phyloP scores from a whole-genome alignment of 352 stramenopile genomes.

The Phytopythium vexans region DNA sequence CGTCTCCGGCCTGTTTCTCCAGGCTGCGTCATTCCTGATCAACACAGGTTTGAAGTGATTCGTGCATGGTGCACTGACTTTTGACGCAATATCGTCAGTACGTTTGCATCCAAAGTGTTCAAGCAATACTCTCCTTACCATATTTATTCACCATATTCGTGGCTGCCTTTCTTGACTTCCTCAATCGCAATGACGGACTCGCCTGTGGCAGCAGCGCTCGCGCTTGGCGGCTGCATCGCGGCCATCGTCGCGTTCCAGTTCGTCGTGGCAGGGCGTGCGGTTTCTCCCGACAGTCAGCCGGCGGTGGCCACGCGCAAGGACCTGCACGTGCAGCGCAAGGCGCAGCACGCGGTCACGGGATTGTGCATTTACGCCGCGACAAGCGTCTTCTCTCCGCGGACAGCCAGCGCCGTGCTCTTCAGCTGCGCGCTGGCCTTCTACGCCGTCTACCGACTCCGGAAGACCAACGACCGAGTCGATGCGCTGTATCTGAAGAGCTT shows the following conservation, averaged over 20 bases:
- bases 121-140: not conserved
- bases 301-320: constrained; percentile 17
- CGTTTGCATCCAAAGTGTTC: not conserved
- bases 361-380: constrained; percentile 41
- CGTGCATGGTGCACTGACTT: not conserved
- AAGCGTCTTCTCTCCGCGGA: constrained; percentile 15
- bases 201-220: not conserved
- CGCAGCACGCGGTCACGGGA: constrained; percentile 47
- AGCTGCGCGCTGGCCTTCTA: constrained; percentile 34
- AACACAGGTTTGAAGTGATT: not conserved
- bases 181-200: constrained; percentile 12
- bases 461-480: constrained; percentile 22
- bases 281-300: not conserved
- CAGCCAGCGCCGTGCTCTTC: constrained; percentile 24
- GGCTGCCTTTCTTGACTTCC: not conserved
- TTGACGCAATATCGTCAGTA: not conserved
- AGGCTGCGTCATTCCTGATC: constrained; percentile 6
- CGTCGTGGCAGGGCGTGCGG: constrained; percentile 17
- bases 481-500: constrained; percentile 39
- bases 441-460: constrained; percentile 28
- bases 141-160: not conserved
- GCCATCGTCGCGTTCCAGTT: constrained; percentile 38
- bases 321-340: constrained; percentile 45
- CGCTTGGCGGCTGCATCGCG: constrained; percentile 14
- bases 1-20: constrained; percentile 35